Conservation (phyloP, 2,329 filamentous ascomycete genomes). For the Trichoderma endophyticum region DNA sequence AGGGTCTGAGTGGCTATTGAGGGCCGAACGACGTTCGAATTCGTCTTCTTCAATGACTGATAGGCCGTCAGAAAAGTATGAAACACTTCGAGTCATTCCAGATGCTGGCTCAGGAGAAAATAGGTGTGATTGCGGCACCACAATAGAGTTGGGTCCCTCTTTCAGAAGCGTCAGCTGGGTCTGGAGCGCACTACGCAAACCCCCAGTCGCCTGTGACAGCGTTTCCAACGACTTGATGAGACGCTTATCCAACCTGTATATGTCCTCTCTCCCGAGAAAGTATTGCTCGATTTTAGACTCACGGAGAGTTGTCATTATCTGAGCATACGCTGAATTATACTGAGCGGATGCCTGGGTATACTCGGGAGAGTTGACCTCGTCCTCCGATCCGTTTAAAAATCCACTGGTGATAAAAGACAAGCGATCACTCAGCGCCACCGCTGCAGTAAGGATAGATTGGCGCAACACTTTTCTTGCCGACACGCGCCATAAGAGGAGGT, state of each 20-base stretch:
- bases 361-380: constrained; percentile 65
- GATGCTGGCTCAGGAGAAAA: constrained; percentile 23
- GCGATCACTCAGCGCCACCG: constrained; percentile 75
- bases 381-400: constrained; percentile 79
- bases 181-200: constrained; percentile 80
- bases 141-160: constrained; percentile 45
- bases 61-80: constrained; percentile 38
- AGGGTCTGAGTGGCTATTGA: constrained; percentile 31
- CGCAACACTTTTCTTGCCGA: constrained; percentile 73
- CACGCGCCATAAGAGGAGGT: constrained; percentile 72
- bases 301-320: constrained; percentile 71
- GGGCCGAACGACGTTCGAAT: constrained; percentile 38
- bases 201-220: constrained; percentile 84
- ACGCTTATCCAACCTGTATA: constrained; percentile 74
- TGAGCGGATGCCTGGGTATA: constrained; percentile 60
- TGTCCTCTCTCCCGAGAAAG: constrained; percentile 70
- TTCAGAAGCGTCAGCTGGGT: constrained; percentile 84
- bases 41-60: constrained; percentile 62
- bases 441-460: constrained; percentile 67
- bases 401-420: constrained; percentile 76
- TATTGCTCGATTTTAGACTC: constrained; percentile 92
- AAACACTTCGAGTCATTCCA: constrained; percentile 27
- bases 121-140: constrained; percentile 23
- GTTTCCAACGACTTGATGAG: constrained; percentile 82
- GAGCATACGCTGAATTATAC: constrained; percentile 65